Conservation (phyloP, 169 alveolate genomes). For the Condylostoma magnum region DNA sequence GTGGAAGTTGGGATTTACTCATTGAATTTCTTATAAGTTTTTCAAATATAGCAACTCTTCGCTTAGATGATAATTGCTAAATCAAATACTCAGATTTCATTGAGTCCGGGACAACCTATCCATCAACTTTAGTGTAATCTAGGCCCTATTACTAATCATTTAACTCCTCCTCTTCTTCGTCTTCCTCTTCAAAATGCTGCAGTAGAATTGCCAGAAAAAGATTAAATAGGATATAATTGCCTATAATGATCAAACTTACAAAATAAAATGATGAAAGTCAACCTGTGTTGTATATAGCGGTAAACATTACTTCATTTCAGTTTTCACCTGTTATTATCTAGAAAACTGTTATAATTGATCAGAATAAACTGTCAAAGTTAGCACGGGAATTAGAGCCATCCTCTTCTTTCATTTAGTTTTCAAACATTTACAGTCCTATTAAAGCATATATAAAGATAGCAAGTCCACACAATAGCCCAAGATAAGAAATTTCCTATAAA, state of each 20-base stretch:
- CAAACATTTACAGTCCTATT: conserved; percentile 49
- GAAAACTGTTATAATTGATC: conserved; percentile 45
- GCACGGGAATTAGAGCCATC: conserved; percentile 39
- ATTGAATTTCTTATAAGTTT: not conserved
- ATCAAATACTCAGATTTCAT: too few relatives aligned
- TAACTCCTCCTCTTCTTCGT: not conserved
- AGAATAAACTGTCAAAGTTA: conserved; percentile 36
- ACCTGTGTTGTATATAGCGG: conserved; percentile 29
- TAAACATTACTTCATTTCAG: conserved; percentile 40
- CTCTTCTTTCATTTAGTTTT: conserved; percentile 31
- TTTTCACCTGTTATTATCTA: conserved; percentile 52
- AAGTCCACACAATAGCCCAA: conserved; percentile 41
- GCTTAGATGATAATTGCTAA: too few relatives aligned
- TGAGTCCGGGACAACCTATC: not conserved
- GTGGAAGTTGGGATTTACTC: not conserved
- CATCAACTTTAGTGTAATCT: not conserved
- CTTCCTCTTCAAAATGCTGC: conserved; percentile 36
- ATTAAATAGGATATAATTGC: conserved; percentile 53
- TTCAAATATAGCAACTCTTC: not conserved
- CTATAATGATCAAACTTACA: conserved; percentile 43
- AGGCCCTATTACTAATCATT: not conserved
- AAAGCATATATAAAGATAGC: conserved; percentile 42
- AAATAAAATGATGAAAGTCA: conserved; percentile 39
- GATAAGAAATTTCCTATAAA: conserved; percentile 32
- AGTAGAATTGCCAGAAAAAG: conserved; percentile 67